Base-by-base conservation (phyloP, 1,284 basidiomycete species). In the Paramarasmius palmivorus region DNA sequence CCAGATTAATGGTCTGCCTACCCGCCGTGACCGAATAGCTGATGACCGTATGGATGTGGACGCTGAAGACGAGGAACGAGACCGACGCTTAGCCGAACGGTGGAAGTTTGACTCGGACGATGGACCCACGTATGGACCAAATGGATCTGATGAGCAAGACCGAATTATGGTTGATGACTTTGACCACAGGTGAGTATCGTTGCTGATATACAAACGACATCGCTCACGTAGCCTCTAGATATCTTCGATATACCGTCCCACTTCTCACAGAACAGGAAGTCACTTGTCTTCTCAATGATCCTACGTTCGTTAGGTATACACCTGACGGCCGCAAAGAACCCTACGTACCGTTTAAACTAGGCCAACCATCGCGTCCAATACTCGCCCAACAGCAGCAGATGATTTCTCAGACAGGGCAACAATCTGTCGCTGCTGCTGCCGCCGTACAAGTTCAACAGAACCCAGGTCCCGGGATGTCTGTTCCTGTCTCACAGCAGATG, bases 81-180 rank as follows among this genome's bases (percentile, higher is more conserved):
- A 67, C 15, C 67, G 68, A 58, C 71, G 76, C 25, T 57, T 88
- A 10, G 70, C 73, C 34, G 87, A 89, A 54, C 77, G 82, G 52
- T 89, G 89, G 88, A 73, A 77, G 59, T 91, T 83, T 62, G 88
- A 93, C 59, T 64, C 69, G 14, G 88, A 89, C 54, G 86, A 90
- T 56, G 68, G 62, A 35, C 82, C 83, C 2, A 68, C 78, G 0
- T 68, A 78, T 57, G 83, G 79, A 17, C 78, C 81, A 2, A 79
- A 78, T 42, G 86, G 86, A n/a, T 60, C 74, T 22, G 88, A 86
- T 48, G 90, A 84, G 63, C 84, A 83, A 61, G 84, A 86, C 63
- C 75, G 89, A 12, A 65, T 80, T 0, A 68, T 92, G 19, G 67
- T 90, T 12, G 88, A 92, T 61, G 90, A 92, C 58, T 89, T 78